These are phyloP conservation scores for Penicillium palitans DNA, from an alignment of 2,329 filamentous ascomycete species.

Conservation along the genomic window DNA sequence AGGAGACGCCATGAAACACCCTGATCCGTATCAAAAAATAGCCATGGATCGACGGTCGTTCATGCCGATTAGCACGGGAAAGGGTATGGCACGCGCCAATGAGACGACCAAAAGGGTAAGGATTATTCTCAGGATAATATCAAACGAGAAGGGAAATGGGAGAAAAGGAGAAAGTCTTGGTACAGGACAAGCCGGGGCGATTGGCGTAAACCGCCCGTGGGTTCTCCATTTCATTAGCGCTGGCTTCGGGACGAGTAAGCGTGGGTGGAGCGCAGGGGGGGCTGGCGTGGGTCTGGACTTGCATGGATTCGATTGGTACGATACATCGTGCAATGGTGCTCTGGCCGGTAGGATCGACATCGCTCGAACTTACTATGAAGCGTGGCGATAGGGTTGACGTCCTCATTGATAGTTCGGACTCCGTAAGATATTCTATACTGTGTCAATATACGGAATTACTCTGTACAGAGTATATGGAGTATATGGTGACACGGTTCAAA, in stretches of 20 bases:
- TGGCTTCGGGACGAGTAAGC: conserved; percentile 15
- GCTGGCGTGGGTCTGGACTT: conserved; percentile 11
- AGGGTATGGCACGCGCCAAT: conserved; percentile 20
- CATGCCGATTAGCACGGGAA: conserved; percentile 26
- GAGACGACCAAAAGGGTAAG: conserved; percentile 24
- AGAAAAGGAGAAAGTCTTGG: conserved; percentile 15
- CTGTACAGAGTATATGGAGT: neutral
- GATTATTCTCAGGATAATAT: conserved; percentile 19
- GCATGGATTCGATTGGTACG: conserved; percentile 21
- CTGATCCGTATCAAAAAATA: conserved; percentile 27
- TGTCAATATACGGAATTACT: neutral
- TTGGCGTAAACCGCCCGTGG: conserved; percentile 25
- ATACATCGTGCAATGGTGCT: conserved; percentile 17
- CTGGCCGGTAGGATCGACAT: conserved; percentile 25
- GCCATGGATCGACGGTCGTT: conserved; percentile 27
- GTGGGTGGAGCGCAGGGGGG: conserved; percentile 16
- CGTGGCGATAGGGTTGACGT: neutral
- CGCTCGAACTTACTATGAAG: conserved; percentile 12
- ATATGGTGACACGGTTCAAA: neutral
- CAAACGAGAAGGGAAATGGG: conserved; percentile 5
- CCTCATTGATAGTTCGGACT: neutral
- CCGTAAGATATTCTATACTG: neutral
- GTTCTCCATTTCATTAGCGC: conserved; percentile 17
- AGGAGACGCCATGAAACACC: conserved; percentile 25
- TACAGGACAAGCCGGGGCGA: conserved; percentile 12